Conservation (phyloP, 345 rosid species). For the Clausena lansium region DNA sequence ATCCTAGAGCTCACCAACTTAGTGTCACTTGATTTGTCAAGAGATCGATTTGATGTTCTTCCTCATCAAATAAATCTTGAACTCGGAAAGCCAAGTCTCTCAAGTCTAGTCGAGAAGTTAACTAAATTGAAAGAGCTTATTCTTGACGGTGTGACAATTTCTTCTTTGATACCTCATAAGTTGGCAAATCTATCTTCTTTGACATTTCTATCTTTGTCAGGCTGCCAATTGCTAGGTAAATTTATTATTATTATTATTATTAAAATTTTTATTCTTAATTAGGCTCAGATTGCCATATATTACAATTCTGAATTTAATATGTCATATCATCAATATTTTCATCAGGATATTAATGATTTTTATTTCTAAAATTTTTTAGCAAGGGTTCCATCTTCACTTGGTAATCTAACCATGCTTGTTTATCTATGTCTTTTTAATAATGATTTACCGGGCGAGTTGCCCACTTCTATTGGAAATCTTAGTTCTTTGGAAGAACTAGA, state of each 20-base stretch:
- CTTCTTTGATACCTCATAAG: background rate
- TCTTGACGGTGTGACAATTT: background rate
- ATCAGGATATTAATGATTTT: too few species aligned
- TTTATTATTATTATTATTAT: too few species aligned
- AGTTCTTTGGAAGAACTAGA: too few species aligned
- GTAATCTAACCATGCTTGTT: background rate
- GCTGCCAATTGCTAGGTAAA: too few species aligned
- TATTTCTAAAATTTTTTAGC: background rate
- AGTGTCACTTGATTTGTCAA: slow-evolving; percentile 15
- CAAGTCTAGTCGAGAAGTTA: background rate
- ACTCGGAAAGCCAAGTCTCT: background rate
- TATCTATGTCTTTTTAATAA: background rate
- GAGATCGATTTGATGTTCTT: background rate
- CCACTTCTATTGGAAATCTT: too few species aligned
- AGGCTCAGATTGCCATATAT: too few species aligned
- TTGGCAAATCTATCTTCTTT: slow-evolving; percentile 6
- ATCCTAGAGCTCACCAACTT: background rate
- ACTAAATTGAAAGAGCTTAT: slow-evolving; percentile 9
- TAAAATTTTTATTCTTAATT: too few species aligned
- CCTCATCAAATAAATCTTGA: background rate
- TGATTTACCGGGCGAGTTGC: slow-evolving; percentile 4
- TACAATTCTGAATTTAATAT: too few species aligned
- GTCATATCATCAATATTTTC: too few species aligned
- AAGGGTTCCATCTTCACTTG: slow-evolving; percentile 3
- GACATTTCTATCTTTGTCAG: background rate